These are phyloP conservation scores for apple (Malus domestica) DNA, from an alignment of 306 rosid species.

Conservation along the genomic window ASM211411v1 NC_041804.1:25156501-25157000, in stretches of 20 bases:
- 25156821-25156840: constrained; percentile 22
- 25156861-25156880: neutral
- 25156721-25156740: constrained; percentile 1
- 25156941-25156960: neutral
- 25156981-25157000: too few relatives aligned
- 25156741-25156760: constrained; percentile 26
- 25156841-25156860: constrained; percentile 11
- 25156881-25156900: neutral
- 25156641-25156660: constrained; percentile 1
- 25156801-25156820: constrained; percentile 22
- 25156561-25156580: constrained; percentile 24
- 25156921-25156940: neutral
- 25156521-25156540: constrained; percentile 29
- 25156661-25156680: neutral
- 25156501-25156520: neutral
- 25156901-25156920: neutral
- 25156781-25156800: constrained; percentile 29
- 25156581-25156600: constrained; percentile 15
- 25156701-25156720: neutral
- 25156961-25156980: neutral
- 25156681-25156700: neutral
- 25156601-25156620: constrained; percentile 26
- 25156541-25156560: constrained; percentile 27
- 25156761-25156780: constrained; percentile 17
- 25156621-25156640: constrained; percentile 23